Conservation (phyloP, 2,329 filamentous ascomycete species). For the Rutstroemia sp. region DNA sequence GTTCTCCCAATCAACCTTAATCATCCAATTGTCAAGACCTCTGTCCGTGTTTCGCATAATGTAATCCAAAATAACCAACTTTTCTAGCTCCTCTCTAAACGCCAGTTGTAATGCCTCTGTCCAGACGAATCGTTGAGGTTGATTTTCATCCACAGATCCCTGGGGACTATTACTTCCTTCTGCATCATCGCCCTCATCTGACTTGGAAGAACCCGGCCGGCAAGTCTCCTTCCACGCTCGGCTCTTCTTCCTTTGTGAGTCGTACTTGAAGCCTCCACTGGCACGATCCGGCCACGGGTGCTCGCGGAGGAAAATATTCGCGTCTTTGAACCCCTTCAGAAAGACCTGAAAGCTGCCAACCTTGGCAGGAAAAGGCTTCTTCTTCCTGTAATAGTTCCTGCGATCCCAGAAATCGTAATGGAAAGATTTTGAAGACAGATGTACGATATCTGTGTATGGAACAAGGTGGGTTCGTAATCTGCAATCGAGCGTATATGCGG, state of each 20-base stretch:
- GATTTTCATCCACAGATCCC: slow-evolving; percentile 15
- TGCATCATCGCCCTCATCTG: slow-evolving; percentile 52
- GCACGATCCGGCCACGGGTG: slow-evolving; percentile 91
- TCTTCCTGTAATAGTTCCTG: slow-evolving; percentile 77
- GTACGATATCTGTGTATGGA: slow-evolving; percentile 92
- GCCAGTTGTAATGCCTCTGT: slow-evolving; percentile 82
- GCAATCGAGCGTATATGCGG: slow-evolving; percentile 88
- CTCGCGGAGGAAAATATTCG: slow-evolving; percentile 89
- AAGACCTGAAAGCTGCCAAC: slow-evolving; percentile 97
- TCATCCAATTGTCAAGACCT: slow-evolving; percentile 99
- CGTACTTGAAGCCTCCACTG: slow-evolving; percentile 56
- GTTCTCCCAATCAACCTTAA: slow-evolving; percentile 82
- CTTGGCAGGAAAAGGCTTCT: slow-evolving; percentile 80
- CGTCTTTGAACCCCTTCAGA: slow-evolving; percentile 92
- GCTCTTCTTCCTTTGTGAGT: slow-evolving; percentile 60
- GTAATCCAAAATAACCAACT: slow-evolving; percentile 94
- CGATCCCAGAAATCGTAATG: slow-evolving; percentile 98
- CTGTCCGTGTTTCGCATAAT: slow-evolving; percentile 98
- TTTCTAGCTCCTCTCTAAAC: slow-evolving; percentile 92
- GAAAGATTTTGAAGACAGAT: slow-evolving; percentile 91
- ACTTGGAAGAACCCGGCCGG: slow-evolving; percentile 50
- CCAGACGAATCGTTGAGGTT: slow-evolving; percentile 60
- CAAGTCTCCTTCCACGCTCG: slow-evolving; percentile 77
- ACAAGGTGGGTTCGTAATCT: slow-evolving; percentile 88
- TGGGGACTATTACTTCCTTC: slow-evolving; percentile 37